phyloP scores from a whole-genome alignment of 495 filamentous ascomycete species.

The Evernia prunastri region DNA sequence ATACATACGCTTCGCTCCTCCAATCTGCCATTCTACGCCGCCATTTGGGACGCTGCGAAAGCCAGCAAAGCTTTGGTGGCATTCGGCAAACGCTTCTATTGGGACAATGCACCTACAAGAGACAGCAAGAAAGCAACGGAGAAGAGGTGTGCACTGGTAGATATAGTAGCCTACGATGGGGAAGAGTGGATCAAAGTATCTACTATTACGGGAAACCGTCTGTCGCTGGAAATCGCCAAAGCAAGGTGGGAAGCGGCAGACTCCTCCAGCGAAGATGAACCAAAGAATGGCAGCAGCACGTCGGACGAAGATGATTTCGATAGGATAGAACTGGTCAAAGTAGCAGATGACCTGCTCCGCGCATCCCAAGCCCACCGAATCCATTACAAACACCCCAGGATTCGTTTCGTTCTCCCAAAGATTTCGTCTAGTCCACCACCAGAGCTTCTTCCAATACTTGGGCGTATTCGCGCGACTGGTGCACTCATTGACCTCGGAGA shows the following conservation, averaged over 20 bases:
- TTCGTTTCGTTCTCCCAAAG: slow-evolving; percentile 56
- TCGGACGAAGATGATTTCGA: slow-evolving; percentile 27
- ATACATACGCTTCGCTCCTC: slow-evolving; percentile 48
- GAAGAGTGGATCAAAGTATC: slow-evolving; percentile 58
- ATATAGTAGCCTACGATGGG: slow-evolving; percentile 49
- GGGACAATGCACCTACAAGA: slow-evolving; percentile 32
- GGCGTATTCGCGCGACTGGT: slow-evolving; percentile 51
- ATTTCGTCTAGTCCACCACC: slow-evolving; percentile 42
- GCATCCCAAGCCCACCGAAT: slow-evolving; percentile 49
- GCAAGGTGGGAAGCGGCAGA: slow-evolving; percentile 49
- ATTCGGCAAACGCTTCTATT: slow-evolving; percentile 51
- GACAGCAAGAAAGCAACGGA: slow-evolving; percentile 33
- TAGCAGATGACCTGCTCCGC: slow-evolving; percentile 48
- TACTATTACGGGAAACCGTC: slow-evolving; percentile 49
- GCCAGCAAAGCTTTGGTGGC: slow-evolving; percentile 41
- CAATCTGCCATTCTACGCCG: slow-evolving; percentile 51
- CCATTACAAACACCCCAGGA: slow-evolving; percentile 50
- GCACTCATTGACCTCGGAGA: slow-evolving; percentile 40
- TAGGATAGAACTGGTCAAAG: slow-evolving; percentile 19
- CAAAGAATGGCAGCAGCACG: slow-evolving; percentile 32
- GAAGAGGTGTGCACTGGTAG: slow-evolving; percentile 40
- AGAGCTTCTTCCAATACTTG: slow-evolving; percentile 53
- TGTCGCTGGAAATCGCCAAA: slow-evolving; percentile 58
- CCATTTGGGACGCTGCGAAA: slow-evolving; percentile 50
- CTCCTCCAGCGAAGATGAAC: slow-evolving; percentile 34